These are phyloP conservation scores for Globisporangium orthogonon DNA, from an alignment of 352 stramenopile genomes.

Conservation along the genomic window DNA sequence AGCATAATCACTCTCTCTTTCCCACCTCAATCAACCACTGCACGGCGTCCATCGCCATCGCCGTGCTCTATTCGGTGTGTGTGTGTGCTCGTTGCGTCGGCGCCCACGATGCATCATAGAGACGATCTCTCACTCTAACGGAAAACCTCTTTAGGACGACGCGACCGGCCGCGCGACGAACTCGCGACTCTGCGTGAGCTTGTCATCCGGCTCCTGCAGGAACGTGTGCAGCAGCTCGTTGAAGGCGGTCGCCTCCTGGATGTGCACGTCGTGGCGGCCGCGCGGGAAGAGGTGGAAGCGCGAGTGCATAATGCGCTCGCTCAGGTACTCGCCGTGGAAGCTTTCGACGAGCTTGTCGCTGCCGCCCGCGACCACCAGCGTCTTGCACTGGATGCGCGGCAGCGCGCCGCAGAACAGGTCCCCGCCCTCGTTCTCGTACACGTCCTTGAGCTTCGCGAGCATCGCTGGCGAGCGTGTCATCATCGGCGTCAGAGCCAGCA, in stretches of 20 bases:
- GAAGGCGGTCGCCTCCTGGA: slow-evolving; percentile 38
- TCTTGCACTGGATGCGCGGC: slow-evolving; percentile 79
- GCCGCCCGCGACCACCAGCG: slow-evolving; percentile 58
- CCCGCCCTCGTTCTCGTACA: slow-evolving; percentile 45
- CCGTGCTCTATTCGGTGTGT: slow-evolving; percentile 9
- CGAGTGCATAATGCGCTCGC: slow-evolving; percentile 83
- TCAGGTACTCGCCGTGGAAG: slow-evolving; percentile 80
- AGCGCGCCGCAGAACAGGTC: slow-evolving; percentile 68
- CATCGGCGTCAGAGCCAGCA: background rate
- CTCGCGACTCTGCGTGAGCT: slow-evolving; percentile 76
- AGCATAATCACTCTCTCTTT: background rate
- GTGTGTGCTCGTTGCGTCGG: background rate
- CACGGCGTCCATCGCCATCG: slow-evolving; percentile 12
- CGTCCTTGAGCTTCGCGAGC: slow-evolving; percentile 33
- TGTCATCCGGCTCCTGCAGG: slow-evolving; percentile 70
- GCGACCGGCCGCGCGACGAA: slow-evolving; percentile 47
- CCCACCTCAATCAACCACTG: slow-evolving; percentile 8
- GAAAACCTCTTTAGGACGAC: background rate
- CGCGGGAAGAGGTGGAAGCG: slow-evolving; percentile 45
- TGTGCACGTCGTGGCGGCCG: slow-evolving; percentile 54
- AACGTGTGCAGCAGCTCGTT: slow-evolving; percentile 62
- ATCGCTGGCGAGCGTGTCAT: slow-evolving; percentile 30
- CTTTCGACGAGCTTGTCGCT: slow-evolving; percentile 56
- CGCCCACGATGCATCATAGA: background rate
- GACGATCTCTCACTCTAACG: too few relatives aligned